Conservation (phyloP, 208 protist species). For the Leishmania arabica region DNA sequence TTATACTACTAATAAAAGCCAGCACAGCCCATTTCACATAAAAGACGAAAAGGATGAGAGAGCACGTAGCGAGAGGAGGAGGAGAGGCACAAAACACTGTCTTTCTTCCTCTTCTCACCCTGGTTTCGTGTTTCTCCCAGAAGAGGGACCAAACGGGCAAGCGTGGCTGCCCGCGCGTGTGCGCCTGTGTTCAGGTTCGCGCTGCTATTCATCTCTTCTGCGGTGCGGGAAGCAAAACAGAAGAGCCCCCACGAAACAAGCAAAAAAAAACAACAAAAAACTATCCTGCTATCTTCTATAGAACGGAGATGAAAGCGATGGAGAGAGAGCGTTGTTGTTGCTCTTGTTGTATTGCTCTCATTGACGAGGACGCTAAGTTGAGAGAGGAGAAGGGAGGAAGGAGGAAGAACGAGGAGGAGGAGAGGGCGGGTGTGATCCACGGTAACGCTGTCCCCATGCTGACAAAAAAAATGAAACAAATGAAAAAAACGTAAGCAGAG, state of each 20-base stretch:
- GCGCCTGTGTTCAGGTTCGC: background rate
- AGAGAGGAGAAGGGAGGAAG: too few species aligned
- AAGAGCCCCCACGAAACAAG: too few species aligned
- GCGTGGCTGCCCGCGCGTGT: too few species aligned
- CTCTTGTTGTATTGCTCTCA: too few species aligned
- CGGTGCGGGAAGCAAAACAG: background rate
- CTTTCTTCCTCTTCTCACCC: background rate
- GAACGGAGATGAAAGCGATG: background rate
- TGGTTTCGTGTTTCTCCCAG: background rate
- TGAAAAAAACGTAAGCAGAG: background rate
- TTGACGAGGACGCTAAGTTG: background rate
- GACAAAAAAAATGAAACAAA: background rate
- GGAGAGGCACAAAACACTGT: background rate
- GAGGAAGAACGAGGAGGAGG: too few species aligned
- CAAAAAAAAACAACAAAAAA: background rate
- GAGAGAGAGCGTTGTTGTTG: background rate
- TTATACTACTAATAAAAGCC: background rate
- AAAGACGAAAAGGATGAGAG: background rate
- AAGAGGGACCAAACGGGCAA: background rate
- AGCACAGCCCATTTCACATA: background rate
- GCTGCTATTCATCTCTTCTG: background rate
- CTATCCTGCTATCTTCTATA: background rate
- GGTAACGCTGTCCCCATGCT: background rate
- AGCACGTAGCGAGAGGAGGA: background rate
- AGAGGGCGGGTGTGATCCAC: background rate